These are phyloP conservation scores for Rhodosporidiobolus sp. DNA, from an alignment of 768 basidiomycete genomes.

Conservation along the genomic window DNA sequence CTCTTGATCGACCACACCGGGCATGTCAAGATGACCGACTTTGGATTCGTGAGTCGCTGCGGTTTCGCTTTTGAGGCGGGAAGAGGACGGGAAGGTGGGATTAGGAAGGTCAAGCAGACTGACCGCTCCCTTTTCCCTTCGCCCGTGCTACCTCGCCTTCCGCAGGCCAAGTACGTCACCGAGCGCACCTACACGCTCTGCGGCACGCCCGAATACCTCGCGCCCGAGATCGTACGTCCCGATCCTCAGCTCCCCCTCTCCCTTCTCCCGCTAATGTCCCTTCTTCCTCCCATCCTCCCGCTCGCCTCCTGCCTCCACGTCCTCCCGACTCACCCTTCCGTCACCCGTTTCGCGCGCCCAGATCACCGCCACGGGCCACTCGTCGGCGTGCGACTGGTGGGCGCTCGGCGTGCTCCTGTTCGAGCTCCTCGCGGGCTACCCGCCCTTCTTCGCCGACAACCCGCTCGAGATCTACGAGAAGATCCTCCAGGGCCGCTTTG, in stretches of 20 bases:
- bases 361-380: constrained; percentile 94
- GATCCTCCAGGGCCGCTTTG: constrained; percentile 79
- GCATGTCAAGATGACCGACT: constrained; percentile 92
- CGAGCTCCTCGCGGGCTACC: constrained; percentile 98
- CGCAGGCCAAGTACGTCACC: constrained; percentile 80
- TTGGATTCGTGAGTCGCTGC: constrained; percentile 66
- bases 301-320: too few species aligned
- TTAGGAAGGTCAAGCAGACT: background rate
- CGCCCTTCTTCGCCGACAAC: constrained; percentile 47
- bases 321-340: too few species aligned
- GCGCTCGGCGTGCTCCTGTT: constrained; percentile 94
- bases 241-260: background rate
- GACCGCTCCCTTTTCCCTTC: background rate
- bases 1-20: constrained; percentile 87
- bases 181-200: constrained; percentile 98
- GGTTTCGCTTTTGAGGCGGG: background rate
- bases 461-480: constrained; percentile 96
- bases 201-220: constrained; percentile 92
- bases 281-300: too few species aligned
- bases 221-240: constrained; percentile 70
- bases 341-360: background rate
- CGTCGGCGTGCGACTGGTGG: constrained; percentile 99
- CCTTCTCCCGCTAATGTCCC: too few species aligned
- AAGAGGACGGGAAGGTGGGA: background rate
- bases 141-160: background rate